Evolutionary conservation across 1,284 basidiomycete species (phyloP), one percentile per base, ranked within the genome.

Genomic region (Heterobasidion parviporum): DNA sequence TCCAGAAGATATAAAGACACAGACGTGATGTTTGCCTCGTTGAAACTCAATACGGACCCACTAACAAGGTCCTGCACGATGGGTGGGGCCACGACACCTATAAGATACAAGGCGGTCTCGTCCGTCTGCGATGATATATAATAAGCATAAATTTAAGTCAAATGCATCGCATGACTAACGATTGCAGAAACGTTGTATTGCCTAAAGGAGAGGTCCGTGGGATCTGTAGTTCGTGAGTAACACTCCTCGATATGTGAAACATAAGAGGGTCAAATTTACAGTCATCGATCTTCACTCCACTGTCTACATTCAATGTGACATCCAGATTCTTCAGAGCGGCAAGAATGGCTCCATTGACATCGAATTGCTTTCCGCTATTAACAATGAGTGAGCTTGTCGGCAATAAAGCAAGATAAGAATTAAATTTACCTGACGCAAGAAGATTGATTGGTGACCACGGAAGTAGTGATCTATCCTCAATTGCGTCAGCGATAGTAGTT

Each of bases 51-150:
- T 7, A 73, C 60, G 2, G 87, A 76, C 44, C 75, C 73, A 57
- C 83, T 76, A 47, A 91, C 87, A 18, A 91, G 75, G 63, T 77
- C 72, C 66, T 89, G 86, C 6, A 87, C 80, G 52, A 89, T 72
- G 15, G 85, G 83, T 2, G 77, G 80, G 51, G 83, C 81, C 38
- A 87, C 79, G 2, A 81, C 84, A 38, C 86, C 84, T 49, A 89
- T 83, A 52, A 90, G 74, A 69, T 81, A 87, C 33, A 91, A 70
- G 0, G 78, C 80, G 0, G 83, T 82, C 56, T 75, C 63, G 62
- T 90, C 88, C 6, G 82, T 85, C 77, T 85, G 61, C 12, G 9
- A 32, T 4, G 53, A 26, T 54, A 32, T 33, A 8, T 41, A 41
- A 18, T 50, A 15, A 41, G 54, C 61, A 35, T 59, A 9, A 32